Conservation (phyloP, 495 filamentous ascomycete genomes). For the Pyrenula massariospora region DNA sequence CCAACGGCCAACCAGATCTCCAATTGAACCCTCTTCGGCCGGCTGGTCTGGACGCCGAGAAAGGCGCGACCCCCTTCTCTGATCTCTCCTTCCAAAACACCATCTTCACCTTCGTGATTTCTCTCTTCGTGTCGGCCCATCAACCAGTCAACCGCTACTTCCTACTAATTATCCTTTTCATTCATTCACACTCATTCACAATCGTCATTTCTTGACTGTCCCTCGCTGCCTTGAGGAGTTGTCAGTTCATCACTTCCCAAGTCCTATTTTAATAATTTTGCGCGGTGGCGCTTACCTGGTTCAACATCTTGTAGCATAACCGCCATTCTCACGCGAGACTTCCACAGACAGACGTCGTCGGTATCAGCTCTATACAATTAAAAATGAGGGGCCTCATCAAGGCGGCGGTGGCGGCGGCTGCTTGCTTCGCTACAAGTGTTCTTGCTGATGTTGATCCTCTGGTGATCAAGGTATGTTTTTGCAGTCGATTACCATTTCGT, state of each 20-base stretch:
- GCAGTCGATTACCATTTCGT: too few relatives aligned
- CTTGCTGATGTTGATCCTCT: conserved; percentile 54
- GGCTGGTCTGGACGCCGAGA: neutral
- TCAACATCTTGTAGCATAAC: neutral
- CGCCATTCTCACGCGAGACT: neutral
- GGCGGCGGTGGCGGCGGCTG: conserved; percentile 23
- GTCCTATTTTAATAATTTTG: neutral
- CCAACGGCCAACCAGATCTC: neutral
- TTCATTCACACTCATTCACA: neutral
- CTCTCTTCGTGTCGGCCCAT: neutral
- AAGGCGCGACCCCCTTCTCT: neutral
- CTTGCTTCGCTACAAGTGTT: conserved; percentile 35
- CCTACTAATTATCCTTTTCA: neutral
- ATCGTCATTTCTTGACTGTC: neutral
- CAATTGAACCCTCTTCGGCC: neutral
- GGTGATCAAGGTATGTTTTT: conserved; percentile 45
- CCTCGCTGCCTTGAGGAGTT: neutral
- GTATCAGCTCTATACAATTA: neutral
- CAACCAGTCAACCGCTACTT: neutral
- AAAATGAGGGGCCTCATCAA: neutral
- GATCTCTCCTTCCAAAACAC: neutral
- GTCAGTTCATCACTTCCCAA: neutral
- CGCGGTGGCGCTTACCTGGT: neutral
- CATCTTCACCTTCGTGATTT: neutral
- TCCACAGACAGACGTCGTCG: neutral